Evolutionary conservation across 495 filamentous ascomycete genomes (phyloP).

Genomic region (Neurospora hispaniola): DNA sequence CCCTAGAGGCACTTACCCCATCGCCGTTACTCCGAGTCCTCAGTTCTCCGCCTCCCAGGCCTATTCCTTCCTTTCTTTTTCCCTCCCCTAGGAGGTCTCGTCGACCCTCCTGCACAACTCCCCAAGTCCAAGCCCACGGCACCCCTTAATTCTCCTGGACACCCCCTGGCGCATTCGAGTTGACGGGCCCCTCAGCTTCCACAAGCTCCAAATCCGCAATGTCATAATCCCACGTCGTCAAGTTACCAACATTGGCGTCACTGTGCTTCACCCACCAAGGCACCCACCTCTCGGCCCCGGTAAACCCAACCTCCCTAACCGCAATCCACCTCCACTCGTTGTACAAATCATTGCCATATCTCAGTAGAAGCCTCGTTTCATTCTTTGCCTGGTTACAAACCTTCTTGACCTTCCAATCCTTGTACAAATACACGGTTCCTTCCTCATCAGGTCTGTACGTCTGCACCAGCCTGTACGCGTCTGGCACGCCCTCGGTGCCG

Average conservation of each 20-base stretch:
- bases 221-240: constrained; percentile 8
- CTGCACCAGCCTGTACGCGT: constrained; percentile 10
- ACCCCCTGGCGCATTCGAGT: constrained; percentile 13
- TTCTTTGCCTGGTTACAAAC: background rate
- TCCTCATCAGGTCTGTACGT: constrained; percentile 9
- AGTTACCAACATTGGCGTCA: constrained; percentile 1
- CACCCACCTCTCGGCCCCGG: background rate
- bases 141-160: constrained; percentile 5
- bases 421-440: background rate
- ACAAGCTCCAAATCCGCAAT: constrained; percentile 11
- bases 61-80: background rate
- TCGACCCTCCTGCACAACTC: background rate
- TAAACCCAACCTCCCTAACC: constrained; percentile 7
- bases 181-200: constrained; percentile 6
- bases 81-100: background rate
- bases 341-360: constrained; percentile 3
- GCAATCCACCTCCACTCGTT: constrained; percentile 12
- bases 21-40: background rate
- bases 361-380: background rate
- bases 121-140: background rate
- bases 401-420: constrained; percentile 1
- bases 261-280: constrained; percentile 11
- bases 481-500: constrained; percentile 6
- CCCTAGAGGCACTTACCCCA: background rate
- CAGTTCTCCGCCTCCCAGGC: background rate